Conservation (phyloP, 768 basidiomycete species). For the Agrocybe chaxingu region DNA sequence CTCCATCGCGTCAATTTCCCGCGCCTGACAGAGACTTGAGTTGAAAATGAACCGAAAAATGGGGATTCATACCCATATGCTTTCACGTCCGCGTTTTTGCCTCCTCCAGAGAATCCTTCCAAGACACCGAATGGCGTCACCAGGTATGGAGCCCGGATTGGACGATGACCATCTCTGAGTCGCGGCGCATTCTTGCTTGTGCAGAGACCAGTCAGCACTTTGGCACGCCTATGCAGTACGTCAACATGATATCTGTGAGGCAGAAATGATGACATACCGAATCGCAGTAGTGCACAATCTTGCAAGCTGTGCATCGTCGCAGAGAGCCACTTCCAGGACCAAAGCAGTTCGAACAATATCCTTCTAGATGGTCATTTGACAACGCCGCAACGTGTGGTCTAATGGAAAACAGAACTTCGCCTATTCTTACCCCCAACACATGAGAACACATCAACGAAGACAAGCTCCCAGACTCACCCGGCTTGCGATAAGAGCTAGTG, state of each 20-base stretch:
- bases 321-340: conserved; percentile 34
- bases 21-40: conserved; percentile 37
- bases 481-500: too few relatives aligned
- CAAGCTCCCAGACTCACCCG: background rate
- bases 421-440: conserved; percentile 32
- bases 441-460: background rate
- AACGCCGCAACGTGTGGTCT: conserved; percentile 64
- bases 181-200: conserved; percentile 77
- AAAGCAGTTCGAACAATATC: conserved; percentile 71
- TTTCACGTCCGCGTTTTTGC: conserved; percentile 50
- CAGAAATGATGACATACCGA: conserved; percentile 40
- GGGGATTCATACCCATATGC: conserved; percentile 49
- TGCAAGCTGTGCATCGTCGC: conserved; percentile 75
- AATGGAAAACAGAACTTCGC: conserved; percentile 52
- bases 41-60: background rate
- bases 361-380: conserved; percentile 56
- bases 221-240: conserved; percentile 55
- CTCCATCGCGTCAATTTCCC: conserved; percentile 66
- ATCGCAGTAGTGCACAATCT: conserved; percentile 72
- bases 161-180: conserved; percentile 51
- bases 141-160: conserved; percentile 42
- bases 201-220: conserved; percentile 66
- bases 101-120: conserved; percentile 71
- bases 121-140: conserved; percentile 77
- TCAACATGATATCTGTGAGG: background rate